A percentile compares a stretch with the other conserved stretches of the same genome.
These are phyloP conservation scores for Vitis amurensis DNA, from an alignment of 164 flowering plant species.

Conservation along the genomic window DNA sequence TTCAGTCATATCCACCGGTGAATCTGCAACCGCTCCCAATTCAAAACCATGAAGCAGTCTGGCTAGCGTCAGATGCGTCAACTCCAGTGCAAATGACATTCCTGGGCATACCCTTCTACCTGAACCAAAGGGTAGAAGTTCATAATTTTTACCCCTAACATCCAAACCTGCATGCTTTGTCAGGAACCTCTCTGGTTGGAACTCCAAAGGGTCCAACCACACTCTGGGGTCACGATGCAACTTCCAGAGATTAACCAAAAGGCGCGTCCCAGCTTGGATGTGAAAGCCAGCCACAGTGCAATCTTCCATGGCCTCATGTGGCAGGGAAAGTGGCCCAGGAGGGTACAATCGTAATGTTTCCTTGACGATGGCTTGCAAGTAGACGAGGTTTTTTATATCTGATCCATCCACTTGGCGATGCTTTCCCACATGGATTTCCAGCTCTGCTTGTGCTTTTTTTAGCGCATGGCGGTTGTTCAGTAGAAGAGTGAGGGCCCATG, in stretches of 20 bases:
- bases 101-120: slow-evolving; percentile 36
- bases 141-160: slow-evolving; percentile 19
- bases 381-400: slow-evolving; percentile 24
- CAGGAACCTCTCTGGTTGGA: slow-evolving; percentile 37
- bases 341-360: slow-evolving; percentile 21
- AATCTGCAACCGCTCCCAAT: neutral
- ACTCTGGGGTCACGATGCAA: slow-evolving; percentile 35
- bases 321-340: slow-evolving; percentile 13
- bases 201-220: slow-evolving; percentile 33
- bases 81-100: slow-evolving; percentile 13
- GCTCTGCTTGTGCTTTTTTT: slow-evolving; percentile 3
- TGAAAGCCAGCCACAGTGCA: slow-evolving; percentile 28
- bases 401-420: slow-evolving; percentile 27
- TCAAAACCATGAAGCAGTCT: slow-evolving; percentile 31
- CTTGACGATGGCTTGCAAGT: slow-evolving; percentile 30
- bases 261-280: slow-evolving; percentile 23
- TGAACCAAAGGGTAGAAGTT: slow-evolving; percentile 29
- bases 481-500: slow-evolving; percentile 3
- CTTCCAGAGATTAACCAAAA: slow-evolving; percentile 38
- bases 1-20: slow-evolving; percentile 24
- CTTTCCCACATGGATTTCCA: slow-evolving; percentile 21
- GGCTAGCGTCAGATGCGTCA: slow-evolving; percentile 24
- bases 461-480: neutral
- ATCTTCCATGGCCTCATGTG: slow-evolving; percentile 25
- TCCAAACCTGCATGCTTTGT: slow-evolving; percentile 12